Evolutionary conservation across 352 stramenopile genomes (phyloP).

Genomic region (Pilasporangium apinafurcum): DNA sequence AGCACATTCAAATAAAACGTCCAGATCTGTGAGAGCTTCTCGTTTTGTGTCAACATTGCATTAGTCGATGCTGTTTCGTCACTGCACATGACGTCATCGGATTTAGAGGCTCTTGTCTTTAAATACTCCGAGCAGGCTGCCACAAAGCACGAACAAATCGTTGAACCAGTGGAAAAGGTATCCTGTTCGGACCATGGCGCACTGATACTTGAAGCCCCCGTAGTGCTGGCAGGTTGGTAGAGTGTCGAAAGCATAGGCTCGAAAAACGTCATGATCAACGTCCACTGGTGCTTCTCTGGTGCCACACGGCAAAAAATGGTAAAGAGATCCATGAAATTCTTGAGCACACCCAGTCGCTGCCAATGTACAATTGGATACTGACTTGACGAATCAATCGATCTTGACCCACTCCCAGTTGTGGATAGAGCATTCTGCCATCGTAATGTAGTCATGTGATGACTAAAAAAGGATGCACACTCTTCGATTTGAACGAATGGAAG

Average conservation of each 20-base stretch:
- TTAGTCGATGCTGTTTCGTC: constrained; percentile 6
- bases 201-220: constrained; percentile 55
- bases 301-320: constrained; percentile 54
- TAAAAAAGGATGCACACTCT: constrained; percentile 42
- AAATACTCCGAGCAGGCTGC: constrained; percentile 68
- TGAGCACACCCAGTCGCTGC: constrained; percentile 67
- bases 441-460: constrained; percentile 54
- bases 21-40: constrained; percentile 83
- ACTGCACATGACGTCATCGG: not conserved
- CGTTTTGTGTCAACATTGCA: too few species aligned
- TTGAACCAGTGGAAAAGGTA: constrained; percentile 60
- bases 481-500: constrained; percentile 36
- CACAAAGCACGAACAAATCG: constrained; percentile 77
- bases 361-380: constrained; percentile 58
- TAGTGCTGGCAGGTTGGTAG: constrained; percentile 69
- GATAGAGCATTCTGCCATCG: constrained; percentile 40
- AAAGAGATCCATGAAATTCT: constrained; percentile 75
- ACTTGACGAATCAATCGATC: not conserved
- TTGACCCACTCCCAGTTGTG: not conserved
- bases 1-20: constrained; percentile 69
- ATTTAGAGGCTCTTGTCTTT: constrained; percentile 16
- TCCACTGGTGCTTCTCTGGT: constrained; percentile 61
- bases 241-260: constrained; percentile 74
- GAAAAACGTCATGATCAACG: constrained; percentile 63
- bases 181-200: constrained; percentile 72